Base-by-base conservation (phyloP, 2,329 filamentous ascomycete species). In the Lachnellula hyalina region DNA sequence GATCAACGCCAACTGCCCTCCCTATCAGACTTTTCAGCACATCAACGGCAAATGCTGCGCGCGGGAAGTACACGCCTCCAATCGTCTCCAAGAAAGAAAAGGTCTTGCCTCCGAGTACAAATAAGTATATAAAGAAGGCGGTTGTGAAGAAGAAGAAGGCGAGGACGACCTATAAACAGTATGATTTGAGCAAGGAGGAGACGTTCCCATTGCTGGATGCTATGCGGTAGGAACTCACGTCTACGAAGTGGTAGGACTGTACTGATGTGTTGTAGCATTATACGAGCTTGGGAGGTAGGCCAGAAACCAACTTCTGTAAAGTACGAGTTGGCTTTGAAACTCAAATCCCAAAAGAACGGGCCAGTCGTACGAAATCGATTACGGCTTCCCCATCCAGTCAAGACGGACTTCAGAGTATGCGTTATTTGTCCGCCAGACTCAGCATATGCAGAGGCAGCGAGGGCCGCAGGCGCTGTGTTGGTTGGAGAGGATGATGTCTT, bases 211-310 rank as follows among this genome's bases (percentile, higher is more conserved):
- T 99, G 34, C 87, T 90, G 63, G 94, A 99, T 76, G 95, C 94
- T 15, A 94, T 99, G 84, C 84, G 92, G 90, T 90, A 74, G 55
- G 78, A 68, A 17, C 48, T 9, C 21, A 32, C 36, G 55, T 36
- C 14, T 8, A 19, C 74, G 9, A 7, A 68, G 49, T 14, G 7
- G 58, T 57, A 23, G 47, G 50, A 38, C 54, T 42, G 21, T 46
- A 45, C 55, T 61, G 48, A 61, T 55, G 53, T 50, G 42, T 28
- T 55, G 28, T 63, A 96, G 91, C 70, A 94, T 96, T 70, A 83
- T 99, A 62, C 89, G 90, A 67, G 93, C 94, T 47, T 85, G 87
- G 67, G 94, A 99, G 81, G 92, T 96, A 65, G 93, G 94, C 67
- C 83, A 83, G 51, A 81, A 86, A 48, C 87, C 89, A 3, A 78